Base-by-base conservation (phyloP, 176 grass and related monocot species). In the Hsuehochloa calcarea region DNA sequence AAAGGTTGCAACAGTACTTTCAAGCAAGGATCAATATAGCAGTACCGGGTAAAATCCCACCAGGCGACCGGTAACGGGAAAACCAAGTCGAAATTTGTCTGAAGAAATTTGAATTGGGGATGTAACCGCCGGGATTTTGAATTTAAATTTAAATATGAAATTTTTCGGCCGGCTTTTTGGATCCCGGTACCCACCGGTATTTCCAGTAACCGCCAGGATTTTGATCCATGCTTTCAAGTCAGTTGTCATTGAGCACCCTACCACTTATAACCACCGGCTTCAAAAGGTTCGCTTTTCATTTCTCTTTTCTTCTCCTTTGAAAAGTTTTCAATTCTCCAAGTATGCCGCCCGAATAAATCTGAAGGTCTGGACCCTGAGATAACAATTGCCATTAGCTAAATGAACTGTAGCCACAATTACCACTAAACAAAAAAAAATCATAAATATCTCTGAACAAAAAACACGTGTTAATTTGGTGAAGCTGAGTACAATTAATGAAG, bases 211-310 rank as follows among this genome's bases (percentile, higher is more conserved):
- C n/a, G n/a, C n/a, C n/a, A n/a, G n/a, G n/a, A n/a, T n/a, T n/a
- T n/a, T n/a, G n/a, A n/a, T n/a, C n/a, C n/a, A n/a, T n/a, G n/a
- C 71, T 86, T 72, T 77, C 54, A 62, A 61, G 38, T 77, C 55
- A 87, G 76, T 8, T 76, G 81, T 40, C 68, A 59, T 49, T 50
- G 56, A 23, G 61, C n/a, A 82, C 65, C 68, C 43, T 87, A 97
- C 95, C 92, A 97, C 73, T 94, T 94, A 87, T 91, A 97, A 75
- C 92, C 95, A 93, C 95, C 92, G 88, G 93, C 88, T 92, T 94
- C 92, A 87, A 97, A 94, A 50, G 91, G 87, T 84, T 98, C 91
- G 4, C 96, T 93, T 87, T 92, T 94, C 86, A 95, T 83, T 92
- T 98, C 93, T 88, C 89, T 98, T 67, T 93, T 98, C 74, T 93